A percentile compares a stretch with the other conserved stretches of the same genome.
Conservation (phyloP, 2,329 filamentous ascomycete genomes). For the Phialemoniopsis sp. region DNA sequence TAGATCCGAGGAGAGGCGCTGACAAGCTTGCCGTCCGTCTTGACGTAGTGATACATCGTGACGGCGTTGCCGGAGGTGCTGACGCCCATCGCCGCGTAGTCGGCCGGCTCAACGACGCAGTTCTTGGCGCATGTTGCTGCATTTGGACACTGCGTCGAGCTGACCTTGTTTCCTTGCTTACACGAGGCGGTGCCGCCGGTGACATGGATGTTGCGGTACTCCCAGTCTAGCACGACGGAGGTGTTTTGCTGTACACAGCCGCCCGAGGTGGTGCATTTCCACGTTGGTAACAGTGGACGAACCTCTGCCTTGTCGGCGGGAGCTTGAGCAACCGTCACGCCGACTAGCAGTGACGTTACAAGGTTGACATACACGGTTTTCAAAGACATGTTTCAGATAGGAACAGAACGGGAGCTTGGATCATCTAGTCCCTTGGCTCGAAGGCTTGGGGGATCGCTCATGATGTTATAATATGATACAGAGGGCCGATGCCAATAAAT, state of each 20-base stretch:
- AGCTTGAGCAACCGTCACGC: not conserved
- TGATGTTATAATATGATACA: not conserved
- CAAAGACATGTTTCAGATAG: too few species aligned
- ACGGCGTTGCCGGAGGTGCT: conserved; percentile 15
- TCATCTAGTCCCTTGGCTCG: too few species aligned
- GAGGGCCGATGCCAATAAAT: too few species aligned
- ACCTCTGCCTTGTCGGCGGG: too few species aligned
- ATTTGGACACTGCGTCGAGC: too few species aligned
- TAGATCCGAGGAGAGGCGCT: conserved; percentile 43
- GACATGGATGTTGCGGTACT: conserved; percentile 31
- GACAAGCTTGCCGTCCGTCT: conserved; percentile 9
- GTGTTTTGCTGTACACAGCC: conserved; percentile 36
- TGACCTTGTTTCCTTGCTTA: too few species aligned
- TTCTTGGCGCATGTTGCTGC: conserved; percentile 8
- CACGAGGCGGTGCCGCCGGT: conserved; percentile 16
- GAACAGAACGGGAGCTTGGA: conserved; percentile 1
- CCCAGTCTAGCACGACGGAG: conserved; percentile 35
- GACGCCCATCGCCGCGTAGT: conserved; percentile 31
- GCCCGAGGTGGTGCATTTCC: conserved; percentile 35
- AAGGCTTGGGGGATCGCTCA: too few species aligned
- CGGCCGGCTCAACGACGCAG: conserved; percentile 19
- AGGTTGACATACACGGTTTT: too few species aligned
- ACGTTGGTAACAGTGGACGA: conserved; percentile 37
- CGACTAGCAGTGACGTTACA: conserved; percentile 2
- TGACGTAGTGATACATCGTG: conserved; percentile 19